These are phyloP conservation scores for Dittrichia graveolens DNA, from an alignment of 129 eudicot species.

Conservation along the genomic window DNA sequence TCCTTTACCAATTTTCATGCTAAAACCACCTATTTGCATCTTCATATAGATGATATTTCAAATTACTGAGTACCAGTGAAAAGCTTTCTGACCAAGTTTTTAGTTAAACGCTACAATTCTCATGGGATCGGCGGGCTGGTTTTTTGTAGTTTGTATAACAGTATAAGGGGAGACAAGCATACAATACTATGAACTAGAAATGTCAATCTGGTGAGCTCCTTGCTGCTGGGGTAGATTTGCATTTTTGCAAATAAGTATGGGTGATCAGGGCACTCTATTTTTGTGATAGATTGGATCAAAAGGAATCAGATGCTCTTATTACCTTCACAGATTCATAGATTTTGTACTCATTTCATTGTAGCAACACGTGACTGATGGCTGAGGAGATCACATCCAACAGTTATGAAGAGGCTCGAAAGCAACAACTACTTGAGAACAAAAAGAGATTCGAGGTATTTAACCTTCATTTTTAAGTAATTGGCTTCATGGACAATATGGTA, in stretches of 20 bases:
- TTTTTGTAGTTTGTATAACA: too few species aligned
- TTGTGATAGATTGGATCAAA: background rate
- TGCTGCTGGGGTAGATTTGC: background rate
- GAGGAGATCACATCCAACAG: conserved; percentile 39
- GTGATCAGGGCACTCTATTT: background rate
- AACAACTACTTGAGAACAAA: conserved; percentile 65
- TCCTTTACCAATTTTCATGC: too few species aligned
- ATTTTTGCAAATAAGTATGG: too few species aligned
- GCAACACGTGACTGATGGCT: conserved; percentile 38
- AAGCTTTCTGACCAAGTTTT: background rate
- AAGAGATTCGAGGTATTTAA: conserved; percentile 62
- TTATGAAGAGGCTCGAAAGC: conserved; percentile 74
- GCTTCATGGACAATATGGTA: background rate
- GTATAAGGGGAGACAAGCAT: background rate
- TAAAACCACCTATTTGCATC: background rate
- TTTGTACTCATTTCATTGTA: background rate
- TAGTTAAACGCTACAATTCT: background rate
- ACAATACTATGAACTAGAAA: background rate
- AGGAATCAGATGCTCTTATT: background rate
- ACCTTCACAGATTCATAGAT: background rate
- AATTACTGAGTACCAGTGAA: background rate
- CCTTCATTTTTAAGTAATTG: background rate
- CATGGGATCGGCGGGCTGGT: background rate
- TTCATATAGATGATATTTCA: background rate
- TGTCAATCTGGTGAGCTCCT: background rate